Conservation (phyloP, 2,329 filamentous ascomycete genomes). For the Ophiostoma ulmi region DNA sequence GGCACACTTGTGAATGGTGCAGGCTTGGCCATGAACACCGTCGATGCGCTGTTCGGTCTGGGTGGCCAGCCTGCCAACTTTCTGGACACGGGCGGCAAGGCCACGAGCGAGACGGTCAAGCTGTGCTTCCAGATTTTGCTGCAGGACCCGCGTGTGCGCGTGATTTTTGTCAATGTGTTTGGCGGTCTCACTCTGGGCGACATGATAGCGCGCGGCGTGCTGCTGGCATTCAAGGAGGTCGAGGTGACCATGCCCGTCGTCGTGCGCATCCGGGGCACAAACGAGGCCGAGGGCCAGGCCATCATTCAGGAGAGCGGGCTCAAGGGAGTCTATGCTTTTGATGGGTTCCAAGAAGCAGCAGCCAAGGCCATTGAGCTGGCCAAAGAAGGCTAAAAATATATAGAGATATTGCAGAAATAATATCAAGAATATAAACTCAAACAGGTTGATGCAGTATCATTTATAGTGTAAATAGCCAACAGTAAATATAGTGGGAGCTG, state of each 20-base stretch:
- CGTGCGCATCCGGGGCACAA: conserved; percentile 70
- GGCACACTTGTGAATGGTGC: conserved; percentile 86
- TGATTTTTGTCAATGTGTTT: conserved; percentile 58
- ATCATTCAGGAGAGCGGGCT: conserved; percentile 66
- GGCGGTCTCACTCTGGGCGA: conserved; percentile 63
- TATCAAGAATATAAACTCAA: neutral
- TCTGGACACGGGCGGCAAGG: conserved; percentile 84
- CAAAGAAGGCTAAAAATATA: neutral
- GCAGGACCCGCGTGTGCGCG: conserved; percentile 64
- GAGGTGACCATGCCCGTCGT: conserved; percentile 65
- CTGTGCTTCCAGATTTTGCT: conserved; percentile 70
- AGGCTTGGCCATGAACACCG: conserved; percentile 85
- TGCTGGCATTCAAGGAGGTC: conserved; percentile 67
- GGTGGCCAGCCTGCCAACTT: conserved; percentile 75
- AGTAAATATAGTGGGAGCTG: neutral
- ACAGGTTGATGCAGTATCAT: neutral
- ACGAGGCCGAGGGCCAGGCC: conserved; percentile 63
- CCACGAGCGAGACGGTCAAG: conserved; percentile 74
- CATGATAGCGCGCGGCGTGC: conserved; percentile 73
- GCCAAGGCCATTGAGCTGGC: conserved; percentile 57
- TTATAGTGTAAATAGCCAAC: neutral
- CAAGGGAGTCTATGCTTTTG: conserved; percentile 59
- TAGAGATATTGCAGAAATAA: neutral
- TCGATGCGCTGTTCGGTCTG: conserved; percentile 66
- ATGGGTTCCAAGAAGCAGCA: conserved; percentile 69